Percentiles rank a stretch among this genome's conserved stretches.
phyloP scores from a whole-genome alignment of 2,329 filamentous ascomycete genomes.

The Ploettnerulaceae sp. region DNA sequence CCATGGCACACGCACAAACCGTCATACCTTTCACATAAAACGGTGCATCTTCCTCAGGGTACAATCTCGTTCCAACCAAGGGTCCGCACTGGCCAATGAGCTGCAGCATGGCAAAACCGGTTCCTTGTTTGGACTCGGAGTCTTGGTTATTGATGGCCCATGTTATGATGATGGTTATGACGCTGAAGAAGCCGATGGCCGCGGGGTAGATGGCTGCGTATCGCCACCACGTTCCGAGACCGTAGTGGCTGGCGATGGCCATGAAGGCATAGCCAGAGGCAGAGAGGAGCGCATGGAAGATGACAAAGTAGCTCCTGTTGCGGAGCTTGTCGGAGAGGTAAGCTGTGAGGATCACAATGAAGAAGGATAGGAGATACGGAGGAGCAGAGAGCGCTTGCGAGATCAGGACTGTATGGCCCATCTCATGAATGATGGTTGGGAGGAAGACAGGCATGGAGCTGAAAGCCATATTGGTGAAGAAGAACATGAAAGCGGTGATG shows the following conservation, averaged over 20 bases:
- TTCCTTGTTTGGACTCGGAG: slow-evolving; percentile 63
- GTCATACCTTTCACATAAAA: slow-evolving; percentile 46
- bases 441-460: slow-evolving; percentile 83
- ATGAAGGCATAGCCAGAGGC: slow-evolving; percentile 56
- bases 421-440: slow-evolving; percentile 69
- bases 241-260: slow-evolving; percentile 48
- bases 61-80: slow-evolving; percentile 49
- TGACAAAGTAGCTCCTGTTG: slow-evolving; percentile 60
- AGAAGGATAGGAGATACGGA: slow-evolving; percentile 73
- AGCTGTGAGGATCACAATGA: slow-evolving; percentile 66
- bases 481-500: slow-evolving; percentile 77
- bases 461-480: slow-evolving; percentile 84
- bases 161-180: slow-evolving; percentile 77
- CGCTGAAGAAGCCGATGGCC: slow-evolving; percentile 73
- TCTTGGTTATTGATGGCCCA: slow-evolving; percentile 87
- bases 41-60: slow-evolving; percentile 45
- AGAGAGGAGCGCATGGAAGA: slow-evolving; percentile 64
- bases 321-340: slow-evolving; percentile 63
- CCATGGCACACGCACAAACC: slow-evolving; percentile 47
- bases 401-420: slow-evolving; percentile 65
- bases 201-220: slow-evolving; percentile 79
- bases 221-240: slow-evolving; percentile 46
- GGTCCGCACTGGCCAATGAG: slow-evolving; percentile 50
- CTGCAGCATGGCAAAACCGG: slow-evolving; percentile 76
- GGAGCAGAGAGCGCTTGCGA: slow-evolving; percentile 78